phyloP scores from a whole-genome alignment of 1,284 basidiomycete species.

The Xerocomus cyaneibrunnescens region DNA sequence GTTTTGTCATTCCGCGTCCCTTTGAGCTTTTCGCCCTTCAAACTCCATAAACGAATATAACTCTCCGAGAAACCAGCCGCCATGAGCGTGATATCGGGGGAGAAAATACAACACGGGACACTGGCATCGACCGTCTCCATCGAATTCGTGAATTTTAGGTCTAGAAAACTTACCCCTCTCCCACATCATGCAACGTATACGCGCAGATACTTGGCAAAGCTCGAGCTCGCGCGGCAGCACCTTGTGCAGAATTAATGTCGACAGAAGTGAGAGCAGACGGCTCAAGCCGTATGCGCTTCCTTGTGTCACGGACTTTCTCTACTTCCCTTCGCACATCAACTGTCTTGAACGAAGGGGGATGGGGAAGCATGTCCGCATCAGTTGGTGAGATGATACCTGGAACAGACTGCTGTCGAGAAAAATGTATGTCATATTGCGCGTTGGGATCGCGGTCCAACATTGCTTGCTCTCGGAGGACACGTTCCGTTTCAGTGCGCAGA shows the following conservation, averaged over 20 bases:
- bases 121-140: conserved; percentile 42
- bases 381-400: conserved; percentile 63
- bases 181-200: conserved; percentile 89
- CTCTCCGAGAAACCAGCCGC: conserved; percentile 97
- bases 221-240: conserved; percentile 51
- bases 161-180: conserved; percentile 70
- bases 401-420: conserved; percentile 45
- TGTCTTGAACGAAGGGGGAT: conserved; percentile 79
- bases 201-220: conserved; percentile 89
- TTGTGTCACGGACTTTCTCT: conserved; percentile 83
- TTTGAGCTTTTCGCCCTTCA: conserved; percentile 89
- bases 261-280: conserved; percentile 59
- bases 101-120: conserved; percentile 86
- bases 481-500: conserved; percentile 75
- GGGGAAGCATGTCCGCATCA: conserved; percentile 75
- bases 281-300: conserved; percentile 88
- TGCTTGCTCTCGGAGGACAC: conserved; percentile 68
- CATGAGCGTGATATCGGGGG: conserved; percentile 90
- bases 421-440: conserved; percentile 62
- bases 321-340: conserved; percentile 93
- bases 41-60: conserved; percentile 92
- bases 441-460: conserved; percentile 67
- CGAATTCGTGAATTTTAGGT: conserved; percentile 4
- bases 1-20: conserved; percentile 80
- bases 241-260: conserved; percentile 60